Evolutionary conservation across 371 early-diverging fungal genomes (phyloP).

Genomic region (Mucor velutinosus): DNA sequence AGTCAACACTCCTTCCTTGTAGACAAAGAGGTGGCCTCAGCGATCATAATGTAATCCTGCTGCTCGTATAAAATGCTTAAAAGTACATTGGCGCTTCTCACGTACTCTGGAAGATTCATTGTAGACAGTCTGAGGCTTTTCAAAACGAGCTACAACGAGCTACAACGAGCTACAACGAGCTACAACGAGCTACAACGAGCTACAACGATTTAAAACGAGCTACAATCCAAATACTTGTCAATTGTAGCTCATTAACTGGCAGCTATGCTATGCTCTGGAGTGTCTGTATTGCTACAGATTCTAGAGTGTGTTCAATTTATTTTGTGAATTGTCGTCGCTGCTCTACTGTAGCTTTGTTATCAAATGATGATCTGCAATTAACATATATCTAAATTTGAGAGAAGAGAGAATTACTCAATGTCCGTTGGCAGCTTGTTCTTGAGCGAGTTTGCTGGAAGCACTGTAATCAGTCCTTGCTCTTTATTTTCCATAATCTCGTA

Average conservation of each 20-base stretch:
- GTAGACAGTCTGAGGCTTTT: conserved; percentile 3
- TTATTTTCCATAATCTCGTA: conserved; percentile 5
- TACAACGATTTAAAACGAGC: not conserved
- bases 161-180: not conserved
- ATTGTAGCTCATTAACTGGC: not conserved
- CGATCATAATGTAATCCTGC: conserved; percentile 1
- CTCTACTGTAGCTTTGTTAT: not conserved
- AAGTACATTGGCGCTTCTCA: conserved; percentile 5
- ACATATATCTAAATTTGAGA: not conserved
- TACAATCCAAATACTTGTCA: conserved; percentile 2
- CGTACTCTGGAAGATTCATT: not conserved
- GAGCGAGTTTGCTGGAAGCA: not conserved
- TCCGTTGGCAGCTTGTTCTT: not conserved
- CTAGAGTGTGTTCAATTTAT: conserved; percentile 1
- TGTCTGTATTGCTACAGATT: conserved; percentile 5
- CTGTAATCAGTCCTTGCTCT: not conserved
- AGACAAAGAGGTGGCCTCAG: conserved; percentile 1
- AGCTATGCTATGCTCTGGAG: not conserved
- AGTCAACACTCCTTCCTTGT: not conserved
- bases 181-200: not conserved
- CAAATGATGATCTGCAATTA: not conserved
- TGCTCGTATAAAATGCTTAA: conserved; percentile 4
- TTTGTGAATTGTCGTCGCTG: not conserved
- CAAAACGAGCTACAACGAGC: not conserved
- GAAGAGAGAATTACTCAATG: conserved; percentile 2